Percentiles rank a stretch among this genome's conserved stretches.
Evolutionary conservation across 768 basidiomycete genomes (phyloP).

Genomic region (Psilocybe cubensis): DNA sequence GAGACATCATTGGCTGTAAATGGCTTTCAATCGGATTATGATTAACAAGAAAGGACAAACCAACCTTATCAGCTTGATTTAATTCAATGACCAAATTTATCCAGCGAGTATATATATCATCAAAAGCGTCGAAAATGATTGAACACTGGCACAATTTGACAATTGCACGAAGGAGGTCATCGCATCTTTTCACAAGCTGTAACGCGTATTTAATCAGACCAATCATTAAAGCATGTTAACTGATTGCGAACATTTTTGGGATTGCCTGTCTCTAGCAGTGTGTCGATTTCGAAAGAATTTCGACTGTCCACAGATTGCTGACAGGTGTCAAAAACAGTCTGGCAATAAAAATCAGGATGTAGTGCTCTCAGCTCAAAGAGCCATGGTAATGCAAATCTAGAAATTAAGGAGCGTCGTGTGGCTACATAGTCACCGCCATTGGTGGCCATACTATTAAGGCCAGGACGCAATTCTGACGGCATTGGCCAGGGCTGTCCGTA

Average conservation of each 20-base stretch:
- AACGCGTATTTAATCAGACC: not conserved
- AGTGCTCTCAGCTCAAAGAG: slow-evolving; percentile 68
- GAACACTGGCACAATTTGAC: slow-evolving; percentile 56
- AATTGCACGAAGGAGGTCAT: slow-evolving; percentile 52
- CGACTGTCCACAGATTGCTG: slow-evolving; percentile 42
- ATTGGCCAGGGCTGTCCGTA: slow-evolving; percentile 62
- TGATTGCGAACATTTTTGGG: slow-evolving; percentile 5
- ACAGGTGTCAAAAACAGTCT: slow-evolving; percentile 56
- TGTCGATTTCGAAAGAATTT: not conserved
- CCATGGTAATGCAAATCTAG: slow-evolving; percentile 68
- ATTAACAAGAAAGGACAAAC: slow-evolving; percentile 7
- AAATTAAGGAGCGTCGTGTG: slow-evolving; percentile 54
- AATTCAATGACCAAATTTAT: slow-evolving; percentile 46
- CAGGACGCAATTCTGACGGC: slow-evolving; percentile 36
- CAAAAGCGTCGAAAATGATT: slow-evolving; percentile 59
- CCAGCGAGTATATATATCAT: slow-evolving; percentile 64
- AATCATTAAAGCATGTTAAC: not conserved
- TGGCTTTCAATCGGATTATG: not conserved
- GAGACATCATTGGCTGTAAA: slow-evolving; percentile 51
- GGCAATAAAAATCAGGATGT: slow-evolving; percentile 55
- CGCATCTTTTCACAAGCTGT: slow-evolving; percentile 31
- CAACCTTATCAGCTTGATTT: slow-evolving; percentile 43
- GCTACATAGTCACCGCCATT: slow-evolving; percentile 77
- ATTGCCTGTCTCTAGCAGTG: not conserved
- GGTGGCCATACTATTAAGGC: slow-evolving; percentile 42